These are phyloP conservation scores for Colletotrichum sublineola DNA, from an alignment of 2,329 filamentous ascomycete species.

Conservation along the genomic window DNA sequence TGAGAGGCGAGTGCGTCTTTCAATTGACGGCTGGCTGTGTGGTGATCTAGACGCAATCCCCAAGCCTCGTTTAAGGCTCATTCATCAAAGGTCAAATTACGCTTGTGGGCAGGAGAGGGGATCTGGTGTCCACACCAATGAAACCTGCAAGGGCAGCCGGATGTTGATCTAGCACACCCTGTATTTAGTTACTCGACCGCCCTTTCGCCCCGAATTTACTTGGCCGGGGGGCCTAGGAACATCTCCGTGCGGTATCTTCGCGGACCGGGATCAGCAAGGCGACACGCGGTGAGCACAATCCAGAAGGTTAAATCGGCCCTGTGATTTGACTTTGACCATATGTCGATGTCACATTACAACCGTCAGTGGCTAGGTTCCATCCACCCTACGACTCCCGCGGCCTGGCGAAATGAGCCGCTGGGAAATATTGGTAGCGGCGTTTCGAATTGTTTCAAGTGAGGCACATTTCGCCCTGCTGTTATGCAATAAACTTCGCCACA, in stretches of 20 bases:
- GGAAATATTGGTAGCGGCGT: conserved; percentile 13
- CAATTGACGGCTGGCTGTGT: too few relatives aligned
- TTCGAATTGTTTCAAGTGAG: conserved; percentile 1
- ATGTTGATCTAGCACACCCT: conserved; percentile 33
- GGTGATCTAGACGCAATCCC: conserved; percentile 14
- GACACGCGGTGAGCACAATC: conserved; percentile 17
- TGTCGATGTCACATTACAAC: conserved; percentile 22
- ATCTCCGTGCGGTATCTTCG: conserved; percentile 6
- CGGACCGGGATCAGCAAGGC: not conserved
- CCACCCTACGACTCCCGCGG: conserved; percentile 7
- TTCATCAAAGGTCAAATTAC: conserved; percentile 11
- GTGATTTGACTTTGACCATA: conserved; percentile 16
- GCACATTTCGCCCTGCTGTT: conserved; percentile 54
- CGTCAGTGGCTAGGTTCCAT: conserved; percentile 23
- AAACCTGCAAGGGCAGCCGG: conserved; percentile 34
- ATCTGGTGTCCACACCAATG: conserved; percentile 35
- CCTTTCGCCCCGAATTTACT: not conserved
- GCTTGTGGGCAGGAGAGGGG: not conserved
- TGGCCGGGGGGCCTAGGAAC: not conserved
- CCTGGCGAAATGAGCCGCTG: conserved; percentile 28
- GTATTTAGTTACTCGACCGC: conserved; percentile 10
- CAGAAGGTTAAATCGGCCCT: conserved; percentile 40
- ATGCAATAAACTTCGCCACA: not conserved
- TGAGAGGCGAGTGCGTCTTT: not conserved
- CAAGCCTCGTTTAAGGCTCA: not conserved